phyloP scores from a whole-genome alignment of 2,329 filamentous ascomycete genomes.

The Exophiala viscosa region DNA sequence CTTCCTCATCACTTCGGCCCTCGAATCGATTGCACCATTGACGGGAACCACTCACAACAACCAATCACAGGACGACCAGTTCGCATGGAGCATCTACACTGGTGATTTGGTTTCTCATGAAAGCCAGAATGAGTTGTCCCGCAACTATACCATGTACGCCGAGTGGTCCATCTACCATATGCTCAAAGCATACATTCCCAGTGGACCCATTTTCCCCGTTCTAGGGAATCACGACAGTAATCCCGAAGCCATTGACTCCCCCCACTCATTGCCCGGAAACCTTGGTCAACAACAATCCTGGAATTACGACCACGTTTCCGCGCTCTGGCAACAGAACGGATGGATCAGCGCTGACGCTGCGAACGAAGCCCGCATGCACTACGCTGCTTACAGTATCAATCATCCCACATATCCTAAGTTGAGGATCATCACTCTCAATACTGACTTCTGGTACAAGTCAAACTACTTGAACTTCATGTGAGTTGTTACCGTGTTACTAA shows the following conservation, averaged over 20 bases:
- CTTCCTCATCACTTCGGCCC: constrained; percentile 53
- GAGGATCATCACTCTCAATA: constrained; percentile 52
- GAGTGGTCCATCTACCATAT: constrained; percentile 53
- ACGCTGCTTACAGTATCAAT: constrained; percentile 54
- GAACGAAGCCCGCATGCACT: constrained; percentile 50
- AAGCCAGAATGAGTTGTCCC: constrained; percentile 49
- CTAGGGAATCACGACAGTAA: constrained; percentile 58
- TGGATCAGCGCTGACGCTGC: constrained; percentile 50
- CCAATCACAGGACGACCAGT: constrained; percentile 35
- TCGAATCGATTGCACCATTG: constrained; percentile 54
- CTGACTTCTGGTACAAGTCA: constrained; percentile 46
- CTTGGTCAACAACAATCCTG: constrained; percentile 55
- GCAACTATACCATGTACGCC: constrained; percentile 52
- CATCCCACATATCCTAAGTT: constrained; percentile 47
- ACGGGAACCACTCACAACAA: constrained; percentile 51
- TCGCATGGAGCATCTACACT: constrained; percentile 56
- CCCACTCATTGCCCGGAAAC: constrained; percentile 51
- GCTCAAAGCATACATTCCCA: constrained; percentile 53
- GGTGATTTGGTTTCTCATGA: constrained; percentile 58
- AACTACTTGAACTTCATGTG: constrained; percentile 42
- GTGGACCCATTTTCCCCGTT: constrained; percentile 54
- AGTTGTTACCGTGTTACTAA: not conserved
- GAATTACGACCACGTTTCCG: constrained; percentile 57
- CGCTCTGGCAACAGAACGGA: constrained; percentile 54
- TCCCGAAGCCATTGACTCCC: constrained; percentile 52